Conservation (phyloP, 371 early-diverging fungal species). For the Enteropsectra breve region DNA sequence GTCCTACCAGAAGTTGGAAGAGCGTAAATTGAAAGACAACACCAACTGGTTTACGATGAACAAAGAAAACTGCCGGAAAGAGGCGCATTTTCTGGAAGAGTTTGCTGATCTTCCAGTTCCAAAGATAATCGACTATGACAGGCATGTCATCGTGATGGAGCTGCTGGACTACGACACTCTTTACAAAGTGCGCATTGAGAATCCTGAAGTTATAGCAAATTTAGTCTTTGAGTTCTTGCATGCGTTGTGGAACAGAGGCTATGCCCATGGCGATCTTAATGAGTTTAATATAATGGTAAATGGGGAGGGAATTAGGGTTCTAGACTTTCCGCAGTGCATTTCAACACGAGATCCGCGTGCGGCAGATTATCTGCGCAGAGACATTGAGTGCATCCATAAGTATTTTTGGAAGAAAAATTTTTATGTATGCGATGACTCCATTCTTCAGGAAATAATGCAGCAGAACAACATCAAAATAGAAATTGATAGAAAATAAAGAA, state of each 20-base stretch:
- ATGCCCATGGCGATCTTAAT: slow-evolving; percentile 98
- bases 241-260: slow-evolving; percentile 78
- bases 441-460: slow-evolving; percentile 5
- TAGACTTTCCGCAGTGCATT: slow-evolving; percentile 99
- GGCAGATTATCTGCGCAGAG: slow-evolving; percentile 79
- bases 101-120: slow-evolving; percentile 87
- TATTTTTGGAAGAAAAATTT: slow-evolving; percentile 66
- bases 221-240: slow-evolving; percentile 83
- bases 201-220: slow-evolving; percentile 80
- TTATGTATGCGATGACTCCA: slow-evolving; percentile 18
- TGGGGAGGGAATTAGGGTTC: slow-evolving; percentile 68
- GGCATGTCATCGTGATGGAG: slow-evolving; percentile 94
- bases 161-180: slow-evolving; percentile 65
- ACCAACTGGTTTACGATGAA: slow-evolving; percentile 44
- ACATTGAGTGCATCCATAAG: slow-evolving; percentile 84
- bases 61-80: slow-evolving; percentile 61
- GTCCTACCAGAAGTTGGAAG: slow-evolving; percentile 90
- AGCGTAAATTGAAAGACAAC: slow-evolving; percentile 73
- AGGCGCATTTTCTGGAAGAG: slow-evolving; percentile 52
- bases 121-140: slow-evolving; percentile 73
- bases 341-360: slow-evolving; percentile 82
- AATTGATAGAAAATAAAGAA: not conserved
- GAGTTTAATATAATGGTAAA: slow-evolving; percentile 93
- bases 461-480: slow-evolving; percentile 4
- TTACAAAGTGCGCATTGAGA: slow-evolving; percentile 70